phyloP scores from a whole-genome alignment of 164 flowering plant genomes.

The Umbellularia californica region DNA sequence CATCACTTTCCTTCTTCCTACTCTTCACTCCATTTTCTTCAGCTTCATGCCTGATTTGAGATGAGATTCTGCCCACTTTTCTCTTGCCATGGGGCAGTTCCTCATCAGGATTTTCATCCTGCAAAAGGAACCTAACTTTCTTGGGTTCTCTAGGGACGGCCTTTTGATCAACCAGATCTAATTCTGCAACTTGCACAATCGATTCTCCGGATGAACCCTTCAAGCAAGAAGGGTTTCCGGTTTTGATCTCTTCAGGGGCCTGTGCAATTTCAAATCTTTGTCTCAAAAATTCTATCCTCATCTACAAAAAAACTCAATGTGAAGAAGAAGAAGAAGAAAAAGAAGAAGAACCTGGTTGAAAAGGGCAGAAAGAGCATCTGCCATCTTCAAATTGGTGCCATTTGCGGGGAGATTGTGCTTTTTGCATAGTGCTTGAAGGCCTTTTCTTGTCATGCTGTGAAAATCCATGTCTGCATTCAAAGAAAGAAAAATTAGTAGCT shows the following conservation, averaged over 20 bases:
- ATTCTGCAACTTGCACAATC: constrained; percentile 6
- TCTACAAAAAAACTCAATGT: neutral
- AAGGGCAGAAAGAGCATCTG: constrained; percentile 30
- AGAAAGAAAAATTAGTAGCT: neutral
- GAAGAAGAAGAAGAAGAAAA: neutral
- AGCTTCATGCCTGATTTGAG: constrained; percentile 11
- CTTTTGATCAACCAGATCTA: constrained; percentile 11
- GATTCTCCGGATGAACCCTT: constrained; percentile 15
- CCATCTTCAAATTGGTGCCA: constrained; percentile 53
- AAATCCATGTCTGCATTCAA: constrained; percentile 36
- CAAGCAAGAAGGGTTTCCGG: constrained; percentile 17
- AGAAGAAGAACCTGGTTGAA: constrained; percentile 17
- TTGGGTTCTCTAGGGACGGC: neutral
- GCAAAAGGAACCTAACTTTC: constrained; percentile 16
- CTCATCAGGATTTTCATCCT: constrained; percentile 21
- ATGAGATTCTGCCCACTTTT: neutral
- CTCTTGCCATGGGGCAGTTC: constrained; percentile 1
- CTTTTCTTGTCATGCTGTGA: constrained; percentile 41
- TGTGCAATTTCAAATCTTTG: neutral
- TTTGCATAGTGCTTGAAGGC: constrained; percentile 61
- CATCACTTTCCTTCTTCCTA: neutral
- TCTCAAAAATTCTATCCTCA: neutral
- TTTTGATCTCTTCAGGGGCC: neutral
- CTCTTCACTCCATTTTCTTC: neutral
- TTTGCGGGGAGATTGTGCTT: constrained; percentile 56